Evolutionary conservation across 2,329 filamentous ascomycete species (phyloP), one percentile per base, ranked within the genome.

Genomic region (Aspergillus candidus): DNA sequence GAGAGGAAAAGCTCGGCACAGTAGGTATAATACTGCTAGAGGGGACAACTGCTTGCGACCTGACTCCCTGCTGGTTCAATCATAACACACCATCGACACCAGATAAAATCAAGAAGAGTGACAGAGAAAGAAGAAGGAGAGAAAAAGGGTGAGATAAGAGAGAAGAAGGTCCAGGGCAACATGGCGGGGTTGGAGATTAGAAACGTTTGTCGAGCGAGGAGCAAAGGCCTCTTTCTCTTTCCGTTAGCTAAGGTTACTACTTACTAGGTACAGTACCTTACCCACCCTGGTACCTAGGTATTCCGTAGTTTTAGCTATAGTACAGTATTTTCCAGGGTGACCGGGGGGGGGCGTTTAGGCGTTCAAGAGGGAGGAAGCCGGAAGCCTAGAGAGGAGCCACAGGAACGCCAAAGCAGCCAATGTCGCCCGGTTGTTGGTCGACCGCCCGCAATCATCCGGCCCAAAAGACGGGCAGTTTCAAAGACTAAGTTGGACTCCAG

Each of bases 121-220:
- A 32, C 32, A 22, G 29, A 14, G 40, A 31, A 43, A 35, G 18
- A 31, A 43, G 35, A 30, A 33, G 32, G 31, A 11, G 33, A 34
- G 35, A 22, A 32, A 40, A 27, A 27, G 22, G 22, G 22, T 27
- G 39, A 33, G 43, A 45, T 43, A 42, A 44, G 45, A 46, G 41
- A 43, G 37, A 35, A 34, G 22, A 47, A 38, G 40, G 36, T 22
- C 40, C 27, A 46, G 36, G 47, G 35, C 42, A 54, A 39, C 30
- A 42, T 50, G 41, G 53, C 50, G 53, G 50, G 53, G 51, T 49
- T 48, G 36, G 41, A 41, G 45, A 40, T 37, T 34, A 40, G 44
- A 39, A 35, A 44, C 47, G 47, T 45, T 46, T 34, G 33, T 41
- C 34, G 30, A 44, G 43, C 38, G 32, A 44, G 44, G 48, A 54